Evolutionary conservation across 331 rosid species (phyloP).

Genomic region (Spiraea crenata): DNA sequence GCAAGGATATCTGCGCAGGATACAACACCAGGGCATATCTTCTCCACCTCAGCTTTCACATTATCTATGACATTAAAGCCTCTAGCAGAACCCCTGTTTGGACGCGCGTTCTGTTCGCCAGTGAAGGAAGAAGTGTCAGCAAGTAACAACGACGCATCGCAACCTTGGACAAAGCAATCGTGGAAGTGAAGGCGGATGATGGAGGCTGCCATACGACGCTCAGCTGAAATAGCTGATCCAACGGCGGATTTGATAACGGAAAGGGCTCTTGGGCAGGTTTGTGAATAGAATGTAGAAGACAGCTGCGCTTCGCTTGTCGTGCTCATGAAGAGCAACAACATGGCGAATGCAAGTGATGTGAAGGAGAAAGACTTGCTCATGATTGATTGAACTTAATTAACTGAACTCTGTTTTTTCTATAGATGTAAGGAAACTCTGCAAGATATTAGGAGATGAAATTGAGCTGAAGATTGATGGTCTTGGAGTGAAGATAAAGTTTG

Average conservation of each 20-base stretch:
- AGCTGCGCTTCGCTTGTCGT: conserved; percentile 24
- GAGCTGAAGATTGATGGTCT: neutral
- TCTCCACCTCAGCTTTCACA: conserved; percentile 29
- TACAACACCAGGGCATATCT: conserved; percentile 33
- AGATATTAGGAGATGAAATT: no score
- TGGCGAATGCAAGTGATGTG: neutral
- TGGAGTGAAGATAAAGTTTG: neutral
- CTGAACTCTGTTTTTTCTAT: no score
- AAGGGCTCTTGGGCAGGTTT: conserved; percentile 27
- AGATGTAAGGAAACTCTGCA: no score
- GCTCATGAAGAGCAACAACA: conserved; percentile 16
- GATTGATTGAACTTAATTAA: neutral
- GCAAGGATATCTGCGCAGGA: conserved; percentile 33
- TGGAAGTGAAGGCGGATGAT: conserved; percentile 12
- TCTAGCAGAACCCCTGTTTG: conserved; percentile 19
- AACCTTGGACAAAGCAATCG: conserved; percentile 36
- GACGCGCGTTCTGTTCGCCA: conserved; percentile 19
- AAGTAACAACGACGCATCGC: conserved; percentile 36
- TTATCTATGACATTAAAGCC: conserved; percentile 26
- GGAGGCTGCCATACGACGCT: conserved; percentile 38
- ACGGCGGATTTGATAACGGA: neutral
- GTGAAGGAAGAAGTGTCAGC: conserved; percentile 24
- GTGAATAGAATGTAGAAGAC: conserved; percentile 26
- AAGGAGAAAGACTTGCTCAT: neutral
- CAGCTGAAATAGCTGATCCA: conserved; percentile 11